These are phyloP conservation scores for Torulaspora gathmanii DNA, from an alignment of 805 yeast species.

Conservation along the genomic window DNA sequence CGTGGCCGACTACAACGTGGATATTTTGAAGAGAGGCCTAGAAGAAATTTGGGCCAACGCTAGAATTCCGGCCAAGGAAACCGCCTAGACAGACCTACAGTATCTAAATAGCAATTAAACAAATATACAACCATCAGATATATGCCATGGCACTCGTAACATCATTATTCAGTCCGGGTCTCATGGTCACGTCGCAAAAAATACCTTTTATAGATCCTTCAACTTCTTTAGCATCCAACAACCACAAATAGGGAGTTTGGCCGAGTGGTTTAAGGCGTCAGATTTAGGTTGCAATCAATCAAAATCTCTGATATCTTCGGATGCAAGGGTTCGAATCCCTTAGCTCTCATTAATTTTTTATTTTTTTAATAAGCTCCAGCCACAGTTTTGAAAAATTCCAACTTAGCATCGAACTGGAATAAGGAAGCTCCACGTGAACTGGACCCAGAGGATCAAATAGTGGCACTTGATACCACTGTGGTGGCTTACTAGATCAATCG, in stretches of 20 bases:
- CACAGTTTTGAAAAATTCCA: slow-evolving; percentile 5
- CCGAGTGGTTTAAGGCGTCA: slow-evolving; percentile 36
- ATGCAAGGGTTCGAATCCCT: slow-evolving; percentile 36
- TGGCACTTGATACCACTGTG: slow-evolving; percentile 6
- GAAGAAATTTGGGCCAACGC: slow-evolving; percentile 54
- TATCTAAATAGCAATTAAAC: neutral
- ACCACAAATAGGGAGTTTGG: slow-evolving; percentile 24
- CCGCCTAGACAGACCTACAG: neutral
- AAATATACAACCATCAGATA: neutral
- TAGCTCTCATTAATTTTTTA: slow-evolving; percentile 27
- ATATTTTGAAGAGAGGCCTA: slow-evolving; percentile 68
- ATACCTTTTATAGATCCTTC: no score
- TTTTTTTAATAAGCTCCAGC: neutral
- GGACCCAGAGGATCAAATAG: neutral
- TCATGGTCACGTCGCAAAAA: no score
- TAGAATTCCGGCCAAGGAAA: slow-evolving; percentile 15
- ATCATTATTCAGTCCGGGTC: no score
- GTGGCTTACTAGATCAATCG: slow-evolving; percentile 5
- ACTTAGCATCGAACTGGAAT: neutral
- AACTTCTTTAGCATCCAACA: neutral
- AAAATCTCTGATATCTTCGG: slow-evolving; percentile 32
- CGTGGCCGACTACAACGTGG: slow-evolving; percentile 84
- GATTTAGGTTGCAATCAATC: slow-evolving; percentile 27
- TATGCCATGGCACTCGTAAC: neutral
- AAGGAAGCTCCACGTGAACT: neutral